These are phyloP conservation scores for Marasmius fiardii DNA, from an alignment of 1,284 basidiomycete genomes.

Conservation along the genomic window DNA sequence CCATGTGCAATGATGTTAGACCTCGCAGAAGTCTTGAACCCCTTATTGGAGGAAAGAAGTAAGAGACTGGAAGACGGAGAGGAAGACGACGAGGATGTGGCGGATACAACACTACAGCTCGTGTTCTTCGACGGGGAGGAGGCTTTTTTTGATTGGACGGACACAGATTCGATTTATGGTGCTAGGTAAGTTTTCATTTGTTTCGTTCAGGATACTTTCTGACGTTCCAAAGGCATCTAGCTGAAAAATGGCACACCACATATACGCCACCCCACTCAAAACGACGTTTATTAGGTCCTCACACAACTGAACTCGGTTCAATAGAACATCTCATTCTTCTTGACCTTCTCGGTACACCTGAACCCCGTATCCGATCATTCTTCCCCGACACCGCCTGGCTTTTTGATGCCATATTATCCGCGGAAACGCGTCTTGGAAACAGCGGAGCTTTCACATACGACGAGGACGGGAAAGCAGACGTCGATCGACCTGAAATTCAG, in stretches of 20 bases:
- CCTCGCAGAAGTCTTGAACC: conserved; percentile 77
- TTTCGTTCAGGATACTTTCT: conserved; percentile 3
- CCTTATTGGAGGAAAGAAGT: conserved; percentile 62
- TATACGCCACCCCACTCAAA: conserved; percentile 61
- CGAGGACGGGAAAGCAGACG: conserved; percentile 34
- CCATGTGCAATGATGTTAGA: conserved; percentile 94
- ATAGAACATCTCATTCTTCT: conserved; percentile 90
- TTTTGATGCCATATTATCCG: conserved; percentile 68
- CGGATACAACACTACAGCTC: conserved; percentile 87
- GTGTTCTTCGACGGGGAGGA: conserved; percentile 99
- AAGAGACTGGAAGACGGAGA: conserved; percentile 51
- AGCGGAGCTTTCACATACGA: conserved; percentile 55
- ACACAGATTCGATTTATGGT: conserved; percentile 91
- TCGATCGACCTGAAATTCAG: conserved; percentile 23
- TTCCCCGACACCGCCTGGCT: conserved; percentile 92
- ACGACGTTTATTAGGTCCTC: conserved; percentile 53
- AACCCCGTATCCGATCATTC: conserved; percentile 74
- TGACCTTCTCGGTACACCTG: conserved; percentile 79
- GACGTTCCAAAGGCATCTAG: conserved; percentile 68
- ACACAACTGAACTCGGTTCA: conserved; percentile 63
- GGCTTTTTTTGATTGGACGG: conserved; percentile 90
- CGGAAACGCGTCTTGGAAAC: conserved; percentile 64
- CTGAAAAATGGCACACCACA: conserved; percentile 74
- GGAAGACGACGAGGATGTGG: conserved; percentile 74
- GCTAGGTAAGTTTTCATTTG: conserved; percentile 55